Base-by-base conservation (phyloP, 1,139 yeast species). In the Pichiaceae sp. region DNA sequence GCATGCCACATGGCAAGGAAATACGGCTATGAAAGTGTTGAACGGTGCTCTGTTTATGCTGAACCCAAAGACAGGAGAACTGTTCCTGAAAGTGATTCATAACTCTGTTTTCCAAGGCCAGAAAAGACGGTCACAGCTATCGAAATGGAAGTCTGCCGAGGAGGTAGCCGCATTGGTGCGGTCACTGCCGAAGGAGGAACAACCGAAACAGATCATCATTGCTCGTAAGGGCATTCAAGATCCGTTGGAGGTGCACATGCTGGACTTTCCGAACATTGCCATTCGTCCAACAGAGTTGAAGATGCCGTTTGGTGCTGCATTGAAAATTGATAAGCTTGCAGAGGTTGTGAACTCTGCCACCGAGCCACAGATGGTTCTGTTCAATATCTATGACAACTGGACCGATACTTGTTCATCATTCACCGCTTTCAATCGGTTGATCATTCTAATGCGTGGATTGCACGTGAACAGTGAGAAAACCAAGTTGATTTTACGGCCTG, bases 141-240 rank as follows among this genome's bases (percentile, higher is more conserved):
- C 97, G 1, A 91, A 91, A 56, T 93, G 98, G 98, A 91, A 91
- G 57, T 81, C 97, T 2, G 98, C 98, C 0, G 99, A 93, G 60
- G 98, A 91, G 61, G 95, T 87, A 19, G 91, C 96, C 9, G 95
- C 96, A 0, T 65, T 91, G 45, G 72, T 91, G 19, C 70, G 96
- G 34, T 85, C 97, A 0, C 62, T 91, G 41, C 97, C 97, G 1
- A 71, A 76, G 39, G 96, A 91, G 54, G 96, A 91, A 57, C 96
- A 89, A 53, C 98, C 98, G 2, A 82, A 82, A 50, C 96, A 89
- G 57, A 66, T 93, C 41, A 84, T 91, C 54, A 89, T 85, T 9
- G 83, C 96, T 0, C 68, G 97, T 49, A 85, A 83, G 52, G 95
- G 96, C 17, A 82, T 91, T 70, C 58, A 84, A 45, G 98, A 93